Percentiles rank a stretch among this genome's conserved stretches.
phyloP scores from a whole-genome alignment of 192 early-diverging fungal species.

The Chytriomyces sp. region DNA sequence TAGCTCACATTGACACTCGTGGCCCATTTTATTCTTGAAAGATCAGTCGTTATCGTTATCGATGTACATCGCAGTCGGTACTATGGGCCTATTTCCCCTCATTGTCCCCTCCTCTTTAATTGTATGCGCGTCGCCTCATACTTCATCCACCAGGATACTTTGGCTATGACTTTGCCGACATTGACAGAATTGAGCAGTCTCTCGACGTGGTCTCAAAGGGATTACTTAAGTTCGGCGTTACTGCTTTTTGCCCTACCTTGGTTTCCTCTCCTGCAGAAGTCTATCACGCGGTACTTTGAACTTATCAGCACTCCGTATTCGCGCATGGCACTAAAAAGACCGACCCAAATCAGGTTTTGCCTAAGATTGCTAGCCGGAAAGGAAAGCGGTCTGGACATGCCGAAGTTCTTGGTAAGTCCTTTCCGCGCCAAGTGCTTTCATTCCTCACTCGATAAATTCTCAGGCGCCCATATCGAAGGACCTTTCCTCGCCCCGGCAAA shows the following conservation, averaged over 20 bases:
- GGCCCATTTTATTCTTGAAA: too few species aligned
- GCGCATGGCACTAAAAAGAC: too few species aligned
- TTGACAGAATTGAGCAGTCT: constrained; percentile 62
- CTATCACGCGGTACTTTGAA: constrained; percentile 53
- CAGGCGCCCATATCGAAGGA: constrained; percentile 69
- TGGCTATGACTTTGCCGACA: constrained; percentile 76
- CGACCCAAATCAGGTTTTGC: constrained; percentile 53
- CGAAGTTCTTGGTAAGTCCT: constrained; percentile 52
- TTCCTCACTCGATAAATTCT: background rate
- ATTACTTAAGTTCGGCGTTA: constrained; percentile 76
- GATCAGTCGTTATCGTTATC: too few species aligned
- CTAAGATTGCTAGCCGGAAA: constrained; percentile 61
- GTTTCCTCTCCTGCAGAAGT: constrained; percentile 73
- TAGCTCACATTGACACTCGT: too few species aligned
- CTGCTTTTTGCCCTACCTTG: constrained; percentile 79
- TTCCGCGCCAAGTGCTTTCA: background rate
- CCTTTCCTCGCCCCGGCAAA: constrained; percentile 70
- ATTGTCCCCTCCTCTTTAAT: too few species aligned
- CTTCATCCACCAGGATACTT: constrained; percentile 36
- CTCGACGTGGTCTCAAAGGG: constrained; percentile 72
- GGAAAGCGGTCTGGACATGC: constrained; percentile 67
- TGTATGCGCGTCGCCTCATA: too few species aligned
- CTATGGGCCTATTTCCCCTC: too few species aligned
- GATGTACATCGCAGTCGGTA: too few species aligned
- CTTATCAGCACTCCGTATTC: too few species aligned